Percentiles rank a stretch among this genome's conserved stretches.
phyloP scores from a whole-genome alignment of 1,139 yeast genomes.

The Pneumocystis oryctolagi region DNA sequence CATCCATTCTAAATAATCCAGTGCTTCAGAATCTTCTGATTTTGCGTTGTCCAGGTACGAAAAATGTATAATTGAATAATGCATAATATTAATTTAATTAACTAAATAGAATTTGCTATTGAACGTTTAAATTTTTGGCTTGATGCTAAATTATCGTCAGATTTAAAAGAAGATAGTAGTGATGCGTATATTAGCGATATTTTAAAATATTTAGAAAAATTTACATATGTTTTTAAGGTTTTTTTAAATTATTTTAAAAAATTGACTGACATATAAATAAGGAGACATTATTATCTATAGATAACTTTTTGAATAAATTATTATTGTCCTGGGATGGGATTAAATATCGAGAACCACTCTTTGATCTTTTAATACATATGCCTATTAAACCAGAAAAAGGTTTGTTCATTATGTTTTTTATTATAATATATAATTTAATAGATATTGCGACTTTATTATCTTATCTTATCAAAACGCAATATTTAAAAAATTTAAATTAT shows the following conservation, averaged over 20 bases:
- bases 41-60: neutral
- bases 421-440: neutral
- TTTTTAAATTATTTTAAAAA: conserved; percentile 4
- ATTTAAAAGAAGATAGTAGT: neutral
- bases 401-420: neutral
- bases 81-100: neutral
- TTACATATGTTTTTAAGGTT: conserved; percentile 2
- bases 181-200: neutral
- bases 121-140: conserved; percentile 14
- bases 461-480: neutral
- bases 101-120: conserved; percentile 8
- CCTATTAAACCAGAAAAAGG: conserved; percentile 6
- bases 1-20: neutral
- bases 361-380: conserved; percentile 7
- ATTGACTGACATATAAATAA: conserved; percentile 6
- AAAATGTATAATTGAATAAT: neutral
- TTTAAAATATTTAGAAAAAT: neutral
- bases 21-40: neutral
- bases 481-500: neutral
- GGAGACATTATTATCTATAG: conserved; percentile 9
- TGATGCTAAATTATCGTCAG: conserved; percentile 8
- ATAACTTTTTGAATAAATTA: conserved; percentile 7
- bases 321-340: conserved; percentile 12
- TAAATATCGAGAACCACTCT: conserved; percentile 5
- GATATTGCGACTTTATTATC: neutral